Base-by-base conservation (phyloP, 345 rosid genomes). In the Rhodomyrtus tomentosa region DNA sequence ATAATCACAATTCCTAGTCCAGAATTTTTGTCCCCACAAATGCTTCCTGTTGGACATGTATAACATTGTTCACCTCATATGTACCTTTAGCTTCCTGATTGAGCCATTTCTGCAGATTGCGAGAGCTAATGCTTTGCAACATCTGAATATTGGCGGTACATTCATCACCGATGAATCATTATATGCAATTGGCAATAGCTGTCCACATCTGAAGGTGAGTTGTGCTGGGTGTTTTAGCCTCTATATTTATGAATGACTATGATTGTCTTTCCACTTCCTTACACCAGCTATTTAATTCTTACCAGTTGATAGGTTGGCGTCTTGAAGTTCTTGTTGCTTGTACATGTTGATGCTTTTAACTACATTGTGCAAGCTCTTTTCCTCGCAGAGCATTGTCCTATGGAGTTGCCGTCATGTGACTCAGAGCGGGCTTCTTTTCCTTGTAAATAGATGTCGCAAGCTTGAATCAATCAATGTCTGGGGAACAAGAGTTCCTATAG, bases 351-450 rank as follows among this genome's bases (percentile, higher is more conserved):
- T 38, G 51, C 53, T 59, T 58, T 49, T 36, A 20, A 82, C 8
- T 50, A 22, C 18, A 20, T 52, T 38, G 55, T 2, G 51, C 5
- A 14, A 50, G 42, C 45, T 42, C 81, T 42, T 54, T 86, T 29
- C 29, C 84, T 56, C 51, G 50, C 91, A 95, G 98, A 95, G 90
- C 21, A 90, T 95, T 16, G 91, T 91, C 21, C 91, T 94, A 55
- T 97, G 99, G 99, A 90, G 98, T 88, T 97, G 96, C 87, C 98
- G 99, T 45, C 98, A 95, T 87, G 95, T 95, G 56, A 91, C 98
- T 13, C 93, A 88, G 87, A 89, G 83, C 6, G 99, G 99, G 29
- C 92, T 95, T 73, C 82, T 92, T 25, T 83, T 87, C 83, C 93
- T 96, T 29, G 98, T 92, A 40, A 88, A 88, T 86, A 93, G 92